phyloP scores from a whole-genome alignment of 2,329 filamentous ascomycete species.

The Macrophomina phaseolina region DNA sequence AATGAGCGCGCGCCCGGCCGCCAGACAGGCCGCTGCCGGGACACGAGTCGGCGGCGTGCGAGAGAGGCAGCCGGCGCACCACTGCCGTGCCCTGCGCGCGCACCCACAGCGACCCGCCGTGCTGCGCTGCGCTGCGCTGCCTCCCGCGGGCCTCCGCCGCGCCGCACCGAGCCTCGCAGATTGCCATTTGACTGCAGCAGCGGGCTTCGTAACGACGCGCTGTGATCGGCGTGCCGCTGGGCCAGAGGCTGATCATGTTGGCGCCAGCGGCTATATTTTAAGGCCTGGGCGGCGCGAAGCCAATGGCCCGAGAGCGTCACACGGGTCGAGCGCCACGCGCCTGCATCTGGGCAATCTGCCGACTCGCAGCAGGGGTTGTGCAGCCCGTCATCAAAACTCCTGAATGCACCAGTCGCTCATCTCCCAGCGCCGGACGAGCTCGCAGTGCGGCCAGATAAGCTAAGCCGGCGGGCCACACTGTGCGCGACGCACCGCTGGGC shows the following conservation, averaged over 20 bases:
- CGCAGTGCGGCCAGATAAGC: conserved; percentile 19
- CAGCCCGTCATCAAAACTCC: conserved; percentile 24
- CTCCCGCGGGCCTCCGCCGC: not conserved
- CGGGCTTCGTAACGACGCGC: conserved; percentile 14
- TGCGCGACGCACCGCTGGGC: conserved; percentile 4
- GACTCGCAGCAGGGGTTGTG: conserved; percentile 20
- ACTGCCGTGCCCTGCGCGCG: not conserved
- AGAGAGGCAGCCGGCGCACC: not conserved
- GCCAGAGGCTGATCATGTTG: conserved; percentile 23
- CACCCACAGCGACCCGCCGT: not conserved
- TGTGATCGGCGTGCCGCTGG: conserved; percentile 23
- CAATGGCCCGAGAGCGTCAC: conserved; percentile 20
- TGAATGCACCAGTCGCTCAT: conserved; percentile 22
- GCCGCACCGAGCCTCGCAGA: not conserved
- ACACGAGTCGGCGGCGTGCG: conserved; percentile 8
- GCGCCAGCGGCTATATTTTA: conserved; percentile 22
- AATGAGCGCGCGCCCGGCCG: conserved; percentile 23
- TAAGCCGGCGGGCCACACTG: conserved; percentile 9
- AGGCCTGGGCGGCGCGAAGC: conserved; percentile 22
- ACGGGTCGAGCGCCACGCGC: conserved; percentile 21
- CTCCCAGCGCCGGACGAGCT: not conserved
- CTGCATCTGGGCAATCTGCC: conserved; percentile 27
- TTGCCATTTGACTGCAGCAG: not conserved
- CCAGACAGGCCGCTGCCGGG: conserved; percentile 6
- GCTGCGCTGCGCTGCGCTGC: not conserved